Conservation (phyloP, 202 grass and related monocot species). For the Saccharum hybrid region DNA sequence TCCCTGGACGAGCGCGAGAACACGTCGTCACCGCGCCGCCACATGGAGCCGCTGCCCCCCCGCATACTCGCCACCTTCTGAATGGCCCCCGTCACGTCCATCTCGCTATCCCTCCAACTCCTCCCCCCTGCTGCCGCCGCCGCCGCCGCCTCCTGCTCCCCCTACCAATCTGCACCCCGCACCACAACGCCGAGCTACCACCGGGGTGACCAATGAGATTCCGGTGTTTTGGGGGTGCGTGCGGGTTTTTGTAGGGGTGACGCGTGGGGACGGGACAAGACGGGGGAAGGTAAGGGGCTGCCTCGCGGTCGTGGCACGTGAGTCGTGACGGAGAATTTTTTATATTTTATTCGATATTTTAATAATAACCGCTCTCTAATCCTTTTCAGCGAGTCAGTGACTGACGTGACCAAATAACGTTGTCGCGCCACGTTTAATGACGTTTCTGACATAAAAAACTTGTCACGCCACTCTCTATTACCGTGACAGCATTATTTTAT, state of each 20-base stretch:
- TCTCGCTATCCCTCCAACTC: not conserved
- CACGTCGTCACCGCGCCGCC: constrained; percentile 45
- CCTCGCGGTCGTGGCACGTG: too few relatives aligned
- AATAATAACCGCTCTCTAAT: too few relatives aligned
- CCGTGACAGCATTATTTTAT: too few relatives aligned
- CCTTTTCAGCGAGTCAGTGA: too few relatives aligned
- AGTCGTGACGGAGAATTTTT: not conserved
- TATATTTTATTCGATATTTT: too few relatives aligned
- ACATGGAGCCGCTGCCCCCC: constrained; percentile 41
- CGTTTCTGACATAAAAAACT: too few relatives aligned
- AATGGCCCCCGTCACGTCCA: constrained; percentile 35
- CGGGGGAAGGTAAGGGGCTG: not conserved
- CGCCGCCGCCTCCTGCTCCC: not conserved
- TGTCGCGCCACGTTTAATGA: too few relatives aligned
- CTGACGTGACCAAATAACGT: too few relatives aligned
- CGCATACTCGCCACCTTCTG: constrained; percentile 48
- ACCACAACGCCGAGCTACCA: not conserved
- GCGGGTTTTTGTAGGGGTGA: constrained; percentile 27
- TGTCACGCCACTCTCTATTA: too few relatives aligned
- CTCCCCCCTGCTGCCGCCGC: not conserved
- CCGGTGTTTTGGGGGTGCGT: not conserved
- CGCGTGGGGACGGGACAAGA: not conserved
- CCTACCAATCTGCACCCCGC: not conserved
- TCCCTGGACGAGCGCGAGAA: constrained; percentile 56
- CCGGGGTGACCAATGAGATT: not conserved